phyloP scores from a whole-genome alignment of 2,329 filamentous ascomycete species.

The Elsinoe batatas region DNA sequence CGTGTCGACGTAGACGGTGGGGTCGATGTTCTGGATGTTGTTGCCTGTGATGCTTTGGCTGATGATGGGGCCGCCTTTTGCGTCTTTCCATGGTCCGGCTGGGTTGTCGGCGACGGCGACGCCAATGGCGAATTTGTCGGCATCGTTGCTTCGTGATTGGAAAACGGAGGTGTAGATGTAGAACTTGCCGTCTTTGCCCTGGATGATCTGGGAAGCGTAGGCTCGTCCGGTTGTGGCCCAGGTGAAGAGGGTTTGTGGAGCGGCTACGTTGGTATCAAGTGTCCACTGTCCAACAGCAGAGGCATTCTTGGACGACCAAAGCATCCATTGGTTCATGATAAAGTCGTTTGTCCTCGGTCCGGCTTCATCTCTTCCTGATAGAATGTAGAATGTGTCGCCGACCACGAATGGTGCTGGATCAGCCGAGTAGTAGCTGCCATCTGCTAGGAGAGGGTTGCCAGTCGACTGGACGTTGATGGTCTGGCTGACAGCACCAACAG shows the following conservation, averaged over 20 bases:
- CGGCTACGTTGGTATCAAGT: not conserved
- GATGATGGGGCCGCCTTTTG: conserved; percentile 11
- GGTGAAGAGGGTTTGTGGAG: not conserved
- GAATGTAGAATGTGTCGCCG: conserved; percentile 10
- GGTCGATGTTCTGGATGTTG: conserved; percentile 14
- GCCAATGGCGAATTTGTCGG: conserved; percentile 12
- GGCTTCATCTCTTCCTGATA: conserved; percentile 12
- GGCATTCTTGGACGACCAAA: conserved; percentile 9
- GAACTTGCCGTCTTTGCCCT: conserved; percentile 11
- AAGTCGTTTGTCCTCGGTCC: conserved; percentile 12
- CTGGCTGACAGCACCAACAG: not conserved
- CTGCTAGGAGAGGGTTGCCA: conserved; percentile 4
- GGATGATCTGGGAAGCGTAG: conserved; percentile 12
- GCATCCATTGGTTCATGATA: conserved; percentile 14
- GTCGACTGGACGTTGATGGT: conserved; percentile 5
- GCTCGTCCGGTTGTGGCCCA: conserved; percentile 8
- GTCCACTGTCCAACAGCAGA: conserved; percentile 4
- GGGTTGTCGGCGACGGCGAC: conserved; percentile 11
- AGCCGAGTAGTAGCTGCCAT: conserved; percentile 11
- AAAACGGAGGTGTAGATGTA: conserved; percentile 12
- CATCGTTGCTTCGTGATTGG: conserved; percentile 1
- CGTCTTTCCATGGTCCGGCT: conserved; percentile 14
- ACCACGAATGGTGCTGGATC: conserved; percentile 13
- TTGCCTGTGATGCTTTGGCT: conserved; percentile 5
- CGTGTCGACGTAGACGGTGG: conserved; percentile 10